Evolutionary conservation across 2,329 filamentous ascomycete genomes (phyloP), one percentile per base, ranked within the genome.

Genomic region (Cercospora citrullina): DNA sequence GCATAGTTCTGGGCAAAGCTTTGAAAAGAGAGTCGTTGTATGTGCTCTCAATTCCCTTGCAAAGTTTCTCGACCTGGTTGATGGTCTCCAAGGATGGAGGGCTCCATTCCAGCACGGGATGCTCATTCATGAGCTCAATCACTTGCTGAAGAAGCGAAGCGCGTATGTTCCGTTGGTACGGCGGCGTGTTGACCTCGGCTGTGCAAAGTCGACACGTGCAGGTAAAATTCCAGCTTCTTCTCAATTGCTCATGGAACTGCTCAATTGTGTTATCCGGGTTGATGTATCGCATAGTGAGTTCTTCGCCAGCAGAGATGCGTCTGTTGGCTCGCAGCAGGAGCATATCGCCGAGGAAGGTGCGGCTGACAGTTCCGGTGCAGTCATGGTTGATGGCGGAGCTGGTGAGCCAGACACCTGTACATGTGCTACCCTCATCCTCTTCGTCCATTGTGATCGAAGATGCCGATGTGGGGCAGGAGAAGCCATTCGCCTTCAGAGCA

Each of bases 311-410:
- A 0, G 78, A 69, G 0, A 88, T 74, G 53, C 85, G 80, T 9
- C 71, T 71, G 0, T 80, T 75, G 0, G 86, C 85, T 7, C 84
- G 83, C 23, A 87, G 61, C 7, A 87, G 79, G 69, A 81, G 79
- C 78, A 88, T 80, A 71, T 88, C 85, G 2, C 86, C 85, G 42
- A 87, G 84, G 72, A 86, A 87, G 0, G 80, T 75, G 16, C 83
- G 83, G 0, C 66, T 68, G 18, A 80, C 81, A 70, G 87, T 88
- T 9, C 74, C 73, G 4, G 80, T 18, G 72, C 86, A 88, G 10
- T 79, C 80, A 69, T 88, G 86, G 66, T 88, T 88, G 69, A 86
- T 81, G 64, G 79, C 78, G 0, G 85, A 84, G 3, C 84, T 82
- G 1, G 78, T 67, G 2, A 77, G 66, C 84, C 85, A 88, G 12